A percentile compares a stretch with the other conserved stretches of the same genome.
These are phyloP conservation scores for Diutina rugosa DNA, from an alignment of 1,139 yeast genomes.

Conservation along the genomic window DNA sequence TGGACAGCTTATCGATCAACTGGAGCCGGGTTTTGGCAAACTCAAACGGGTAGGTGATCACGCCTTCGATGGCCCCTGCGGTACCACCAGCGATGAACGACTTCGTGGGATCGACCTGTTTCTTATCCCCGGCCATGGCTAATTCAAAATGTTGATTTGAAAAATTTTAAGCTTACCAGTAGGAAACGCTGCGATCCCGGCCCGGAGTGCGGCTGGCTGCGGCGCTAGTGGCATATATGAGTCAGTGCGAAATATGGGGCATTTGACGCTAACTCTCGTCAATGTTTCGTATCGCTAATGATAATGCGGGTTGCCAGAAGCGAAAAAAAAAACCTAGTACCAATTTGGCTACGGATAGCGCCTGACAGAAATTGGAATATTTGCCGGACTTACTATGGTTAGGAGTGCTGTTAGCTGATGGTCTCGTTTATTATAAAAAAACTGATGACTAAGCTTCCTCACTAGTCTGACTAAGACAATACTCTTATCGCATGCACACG, in stretches of 20 bases:
- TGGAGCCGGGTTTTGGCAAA: constrained; percentile 93
- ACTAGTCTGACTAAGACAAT: background rate
- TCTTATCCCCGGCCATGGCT: background rate
- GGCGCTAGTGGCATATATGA: background rate
- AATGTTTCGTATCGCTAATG: too few species aligned
- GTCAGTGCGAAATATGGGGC: background rate
- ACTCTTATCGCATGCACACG: background rate
- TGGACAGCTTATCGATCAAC: constrained; percentile 58
- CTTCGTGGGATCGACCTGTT: constrained; percentile 39
- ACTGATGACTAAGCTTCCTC: background rate
- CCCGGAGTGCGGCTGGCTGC: background rate
- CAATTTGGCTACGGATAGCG: too few species aligned
- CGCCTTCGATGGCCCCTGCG: constrained; percentile 92
- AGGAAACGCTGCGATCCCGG: background rate
- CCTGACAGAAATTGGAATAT: too few species aligned
- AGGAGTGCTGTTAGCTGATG: too few species aligned
- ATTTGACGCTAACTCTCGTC: too few species aligned
- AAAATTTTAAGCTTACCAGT: background rate
- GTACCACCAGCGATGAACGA: constrained; percentile 89
- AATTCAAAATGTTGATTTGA: background rate
- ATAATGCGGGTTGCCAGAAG: too few species aligned
- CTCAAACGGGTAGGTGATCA: constrained; percentile 87
- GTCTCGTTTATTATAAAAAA: background rate
- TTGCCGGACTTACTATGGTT: too few species aligned
- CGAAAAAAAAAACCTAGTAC: too few species aligned